A percentile compares a stretch with the other conserved stretches of the same genome.
Conservation (phyloP, 2,329 filamentous ascomycete species). For the Ophiocordyceps camponoti-saundersi region DNA sequence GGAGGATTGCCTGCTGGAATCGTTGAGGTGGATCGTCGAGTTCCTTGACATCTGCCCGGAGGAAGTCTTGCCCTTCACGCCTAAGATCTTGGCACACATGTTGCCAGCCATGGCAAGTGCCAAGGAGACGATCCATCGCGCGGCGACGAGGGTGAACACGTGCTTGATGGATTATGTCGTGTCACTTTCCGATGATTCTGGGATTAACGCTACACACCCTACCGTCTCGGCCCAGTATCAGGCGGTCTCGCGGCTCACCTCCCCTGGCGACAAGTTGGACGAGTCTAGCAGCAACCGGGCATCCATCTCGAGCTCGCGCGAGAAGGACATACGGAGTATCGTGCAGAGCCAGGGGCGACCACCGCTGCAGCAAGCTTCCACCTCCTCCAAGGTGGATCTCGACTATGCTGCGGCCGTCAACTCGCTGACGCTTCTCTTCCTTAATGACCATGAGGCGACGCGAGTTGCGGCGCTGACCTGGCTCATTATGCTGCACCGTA, state of each 20-base stretch:
- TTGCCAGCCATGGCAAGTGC: constrained; percentile 87
- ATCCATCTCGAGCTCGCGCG: constrained; percentile 34
- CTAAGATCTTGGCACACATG: constrained; percentile 78
- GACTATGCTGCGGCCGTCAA: constrained; percentile 92
- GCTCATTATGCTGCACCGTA: constrained; percentile 95
- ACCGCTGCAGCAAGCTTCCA: constrained; percentile 23
- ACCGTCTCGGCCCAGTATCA: constrained; percentile 9
- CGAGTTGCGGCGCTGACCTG: constrained; percentile 85
- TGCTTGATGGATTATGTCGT: constrained; percentile 91
- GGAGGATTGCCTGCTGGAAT: constrained; percentile 81
- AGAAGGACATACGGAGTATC: constrained; percentile 33
- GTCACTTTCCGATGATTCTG: constrained; percentile 59
- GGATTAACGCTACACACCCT: constrained; percentile 10
- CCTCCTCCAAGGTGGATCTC: constrained; percentile 48
- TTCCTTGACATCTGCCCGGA: constrained; percentile 97
- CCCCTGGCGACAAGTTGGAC: constrained; percentile 27
- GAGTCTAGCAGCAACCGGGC: constrained; percentile 30
- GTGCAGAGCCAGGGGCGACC: constrained; percentile 31
- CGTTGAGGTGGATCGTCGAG: constrained; percentile 84
- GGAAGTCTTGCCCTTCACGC: constrained; percentile 88
- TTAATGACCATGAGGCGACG: constrained; percentile 94
- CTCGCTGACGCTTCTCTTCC: constrained; percentile 78
- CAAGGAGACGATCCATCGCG: constrained; percentile 74
- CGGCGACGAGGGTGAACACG: constrained; percentile 76
- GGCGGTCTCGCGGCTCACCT: constrained; percentile 22